Evolutionary conservation across 2,329 filamentous ascomycete species (phyloP), one percentile per base, ranked within the genome.

Genomic region (Chrysoporthe deuterocubensis): DNA sequence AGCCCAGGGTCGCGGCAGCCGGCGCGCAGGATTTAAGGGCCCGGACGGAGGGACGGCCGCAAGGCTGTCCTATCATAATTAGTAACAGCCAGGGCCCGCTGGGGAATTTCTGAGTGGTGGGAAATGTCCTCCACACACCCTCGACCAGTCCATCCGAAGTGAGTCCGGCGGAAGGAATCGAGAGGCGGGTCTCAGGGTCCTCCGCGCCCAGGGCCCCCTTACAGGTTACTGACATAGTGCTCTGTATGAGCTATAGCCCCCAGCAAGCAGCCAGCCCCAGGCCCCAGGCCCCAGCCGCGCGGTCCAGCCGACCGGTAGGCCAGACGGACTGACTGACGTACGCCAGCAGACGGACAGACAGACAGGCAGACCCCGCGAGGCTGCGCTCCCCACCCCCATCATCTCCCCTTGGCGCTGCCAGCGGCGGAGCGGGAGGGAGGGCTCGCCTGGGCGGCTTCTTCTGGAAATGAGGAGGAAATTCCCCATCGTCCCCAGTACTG

Each of bases 401-500:
- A 40, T 40, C 37, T 40, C 6, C 37, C 37, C 37, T 40, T 62
- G 42, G 48, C 56, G 58, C 40, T 7, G 11, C 7, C 32, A 42
- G 13, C 46, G 34, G 40, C 18, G 56, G 32, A 16, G 21, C 18
- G 26, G 37, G 43, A 43, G 59, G 52, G 42, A 62, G 58, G 37
- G 61, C 62, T 58, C 48, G 61, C 56, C 62, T 58, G 16, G 44
- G 18, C 32, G 48, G 46, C 34, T 54, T 37, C 37, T 44, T 37
- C 37, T 44, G 8, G 18, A 32, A 21, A 43, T 42, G 16, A 16
- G 61, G 13, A 56, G 8, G 54, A 16, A 26, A 26, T 26, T 40
- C 16, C 50, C 14, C 50, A 54, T 16, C 26, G 26, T 26, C 26
- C 26, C 26, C 26, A 54, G 21, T 54, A 32, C 2, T 2, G 2